A percentile compares a stretch with the other conserved stretches of the same genome.
Conservation (phyloP, 2,329 filamentous ascomycete species). For the Fusarium foetens region DNA sequence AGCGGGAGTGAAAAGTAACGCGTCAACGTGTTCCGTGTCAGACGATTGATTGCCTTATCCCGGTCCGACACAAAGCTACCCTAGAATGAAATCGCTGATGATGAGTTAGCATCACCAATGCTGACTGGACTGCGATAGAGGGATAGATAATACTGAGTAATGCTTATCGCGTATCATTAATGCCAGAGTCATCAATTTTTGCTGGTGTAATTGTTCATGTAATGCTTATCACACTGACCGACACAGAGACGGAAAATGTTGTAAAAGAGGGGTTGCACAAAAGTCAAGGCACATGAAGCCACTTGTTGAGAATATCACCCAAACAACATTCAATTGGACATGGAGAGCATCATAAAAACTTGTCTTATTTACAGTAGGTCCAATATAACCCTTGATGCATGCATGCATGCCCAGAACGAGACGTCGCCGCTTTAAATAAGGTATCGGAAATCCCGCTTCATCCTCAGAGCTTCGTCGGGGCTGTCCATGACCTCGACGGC, state of each 20-base stretch:
- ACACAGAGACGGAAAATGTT: not conserved
- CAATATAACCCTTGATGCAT: not conserved
- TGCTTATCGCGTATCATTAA: slow-evolving; percentile 18
- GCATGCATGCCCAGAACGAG: not conserved
- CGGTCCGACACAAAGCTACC: slow-evolving; percentile 25
- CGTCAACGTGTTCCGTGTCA: slow-evolving; percentile 23
- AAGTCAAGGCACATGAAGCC: not conserved
- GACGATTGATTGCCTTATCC: slow-evolving; percentile 1
- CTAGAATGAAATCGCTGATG: slow-evolving; percentile 6
- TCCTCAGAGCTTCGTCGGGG: slow-evolving; percentile 56
- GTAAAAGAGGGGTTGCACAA: slow-evolving; percentile 11
- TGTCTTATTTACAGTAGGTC: not conserved
- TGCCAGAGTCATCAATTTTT: not conserved
- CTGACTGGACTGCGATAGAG: not conserved
- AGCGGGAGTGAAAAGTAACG: not conserved
- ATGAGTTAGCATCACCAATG: slow-evolving; percentile 12
- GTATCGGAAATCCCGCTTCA: slow-evolving; percentile 61
- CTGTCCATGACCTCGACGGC: slow-evolving; percentile 53
- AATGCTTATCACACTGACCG: slow-evolving; percentile 8
- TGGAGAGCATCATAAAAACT: not conserved
- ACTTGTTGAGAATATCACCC: slow-evolving; percentile 8
- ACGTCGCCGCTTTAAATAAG: slow-evolving; percentile 49
- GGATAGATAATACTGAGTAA: slow-evolving; percentile 4
- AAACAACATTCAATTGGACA: not conserved
- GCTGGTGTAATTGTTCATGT: not conserved